phyloP scores from a whole-genome alignment of 2,329 filamentous ascomycete species.

The Paracorniculantispora psalliotae region DNA sequence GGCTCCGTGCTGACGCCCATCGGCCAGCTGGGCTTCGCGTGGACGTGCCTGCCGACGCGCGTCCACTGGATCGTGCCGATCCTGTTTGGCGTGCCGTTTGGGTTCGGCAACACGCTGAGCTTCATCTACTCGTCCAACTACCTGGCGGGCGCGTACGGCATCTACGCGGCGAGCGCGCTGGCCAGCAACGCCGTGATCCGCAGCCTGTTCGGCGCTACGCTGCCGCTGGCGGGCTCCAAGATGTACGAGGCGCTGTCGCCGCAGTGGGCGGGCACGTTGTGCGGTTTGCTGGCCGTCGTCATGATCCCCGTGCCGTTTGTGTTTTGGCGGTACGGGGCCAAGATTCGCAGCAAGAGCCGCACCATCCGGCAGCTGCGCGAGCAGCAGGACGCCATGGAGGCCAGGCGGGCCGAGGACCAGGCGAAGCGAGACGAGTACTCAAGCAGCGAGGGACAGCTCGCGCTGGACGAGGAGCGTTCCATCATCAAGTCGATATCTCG shows the following conservation, averaged over 20 bases:
- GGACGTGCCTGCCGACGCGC: slow-evolving; percentile 72
- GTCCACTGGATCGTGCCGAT: slow-evolving; percentile 83
- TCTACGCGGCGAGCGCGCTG: slow-evolving; percentile 76
- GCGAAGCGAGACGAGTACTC: slow-evolving; percentile 19
- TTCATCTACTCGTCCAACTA: slow-evolving; percentile 85
- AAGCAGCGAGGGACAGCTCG: slow-evolving; percentile 8
- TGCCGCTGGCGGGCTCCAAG: slow-evolving; percentile 40
- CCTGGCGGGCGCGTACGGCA: slow-evolving; percentile 69
- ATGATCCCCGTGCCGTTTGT: slow-evolving; percentile 76
- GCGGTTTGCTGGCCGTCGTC: slow-evolving; percentile 66
- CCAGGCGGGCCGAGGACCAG: slow-evolving; percentile 27
- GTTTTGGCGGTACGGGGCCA: slow-evolving; percentile 62
- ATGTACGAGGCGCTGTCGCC: slow-evolving; percentile 68
- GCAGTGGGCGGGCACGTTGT: slow-evolving; percentile 73
- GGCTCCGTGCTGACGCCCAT: slow-evolving; percentile 68
- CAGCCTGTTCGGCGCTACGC: slow-evolving; percentile 13
- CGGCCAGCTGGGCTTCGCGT: slow-evolving; percentile 81
- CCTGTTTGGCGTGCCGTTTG: slow-evolving; percentile 73
- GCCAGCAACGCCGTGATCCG: slow-evolving; percentile 62
- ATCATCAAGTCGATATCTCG: background rate
- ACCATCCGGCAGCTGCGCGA: slow-evolving; percentile 41
- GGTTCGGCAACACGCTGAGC: slow-evolving; percentile 67
- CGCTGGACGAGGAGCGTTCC: background rate
- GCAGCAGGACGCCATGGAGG: slow-evolving; percentile 35
- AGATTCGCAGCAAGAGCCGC: slow-evolving; percentile 47